A percentile compares a stretch with the other conserved stretches of the same genome.
Evolutionary conservation across 352 stramenopile genomes (phyloP).

Genomic region (Phytophthora litchii): DNA sequence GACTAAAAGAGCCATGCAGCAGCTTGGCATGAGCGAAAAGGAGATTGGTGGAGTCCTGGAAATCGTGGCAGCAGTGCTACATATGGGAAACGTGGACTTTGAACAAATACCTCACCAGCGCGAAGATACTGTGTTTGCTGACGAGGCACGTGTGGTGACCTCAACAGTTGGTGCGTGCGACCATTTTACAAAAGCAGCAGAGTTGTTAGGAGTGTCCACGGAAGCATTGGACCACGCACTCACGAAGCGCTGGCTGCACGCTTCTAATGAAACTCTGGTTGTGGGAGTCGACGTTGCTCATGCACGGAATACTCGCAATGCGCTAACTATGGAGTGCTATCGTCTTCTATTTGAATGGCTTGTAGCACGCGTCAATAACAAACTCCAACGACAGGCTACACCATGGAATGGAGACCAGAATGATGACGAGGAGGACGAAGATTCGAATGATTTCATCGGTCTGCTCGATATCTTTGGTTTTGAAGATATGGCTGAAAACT

Average conservation of each 20-base stretch:
- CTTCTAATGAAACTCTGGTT: constrained; percentile 75
- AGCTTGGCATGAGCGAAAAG: constrained; percentile 68
- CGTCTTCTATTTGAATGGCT: constrained; percentile 94
- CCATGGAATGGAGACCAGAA: constrained; percentile 21
- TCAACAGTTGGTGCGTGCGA: constrained; percentile 18
- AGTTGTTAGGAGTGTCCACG: constrained; percentile 63
- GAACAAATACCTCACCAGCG: constrained; percentile 36
- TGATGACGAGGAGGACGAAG: constrained; percentile 19
- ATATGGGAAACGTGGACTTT: constrained; percentile 90
- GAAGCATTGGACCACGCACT: constrained; percentile 61
- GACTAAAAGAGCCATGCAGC: constrained; percentile 71
- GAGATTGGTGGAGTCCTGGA: constrained; percentile 73
- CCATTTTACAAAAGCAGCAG: constrained; percentile 59
- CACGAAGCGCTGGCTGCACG: constrained; percentile 66
- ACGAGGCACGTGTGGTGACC: constrained; percentile 29
- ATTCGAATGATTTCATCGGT: constrained; percentile 65
- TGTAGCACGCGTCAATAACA: constrained; percentile 90
- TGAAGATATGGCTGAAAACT: constrained; percentile 87
- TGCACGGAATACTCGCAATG: constrained; percentile 83
- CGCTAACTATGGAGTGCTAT: constrained; percentile 94
- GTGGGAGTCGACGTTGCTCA: constrained; percentile 70
- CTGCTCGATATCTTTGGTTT: constrained; percentile 91
- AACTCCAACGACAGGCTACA: constrained; percentile 54
- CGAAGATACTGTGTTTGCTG: constrained; percentile 37
- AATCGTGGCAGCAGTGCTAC: constrained; percentile 83